A percentile compares a stretch with the other conserved stretches of the same genome.
phyloP scores from a whole-genome alignment of 441 rosid species.

The Hypseocharis bilobata region DNA sequence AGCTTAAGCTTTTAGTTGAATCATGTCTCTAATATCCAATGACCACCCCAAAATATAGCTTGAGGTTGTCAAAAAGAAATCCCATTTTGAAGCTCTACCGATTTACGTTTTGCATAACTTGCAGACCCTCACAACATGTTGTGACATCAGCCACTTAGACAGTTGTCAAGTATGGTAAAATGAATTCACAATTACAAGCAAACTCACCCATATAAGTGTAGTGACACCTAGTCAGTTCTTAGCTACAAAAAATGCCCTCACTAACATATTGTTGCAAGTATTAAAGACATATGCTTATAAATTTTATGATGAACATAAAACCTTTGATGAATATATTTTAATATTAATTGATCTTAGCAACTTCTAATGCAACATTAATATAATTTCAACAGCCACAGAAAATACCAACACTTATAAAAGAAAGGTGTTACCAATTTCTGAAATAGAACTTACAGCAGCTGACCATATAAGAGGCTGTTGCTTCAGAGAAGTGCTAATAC shows the following conservation, averaged over 20 bases:
- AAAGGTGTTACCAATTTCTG: constrained; percentile 1
- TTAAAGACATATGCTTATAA: background rate
- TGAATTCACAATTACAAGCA: background rate
- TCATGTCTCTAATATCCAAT: no score
- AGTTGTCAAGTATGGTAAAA: background rate
- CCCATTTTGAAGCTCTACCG: background rate
- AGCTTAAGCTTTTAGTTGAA: no score
- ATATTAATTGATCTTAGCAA: background rate
- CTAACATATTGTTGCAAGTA: background rate
- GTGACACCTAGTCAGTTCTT: background rate
- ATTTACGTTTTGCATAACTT: background rate
- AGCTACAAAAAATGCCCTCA: background rate
- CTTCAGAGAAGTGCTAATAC: constrained; percentile 86
- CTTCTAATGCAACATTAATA: background rate
- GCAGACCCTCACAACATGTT: background rate
- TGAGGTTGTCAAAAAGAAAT: background rate
- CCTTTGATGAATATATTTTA: background rate
- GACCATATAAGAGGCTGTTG: constrained; percentile 98
- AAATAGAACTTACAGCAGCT: constrained; percentile 50
- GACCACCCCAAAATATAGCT: background rate
- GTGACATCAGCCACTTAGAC: background rate
- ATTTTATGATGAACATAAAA: background rate
- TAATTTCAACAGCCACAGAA: constrained; percentile 3
- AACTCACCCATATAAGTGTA: background rate
- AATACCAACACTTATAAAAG: background rate